Conservation (phyloP, 1,284 basidiomycete species). For the Ustilago sp. region DNA sequence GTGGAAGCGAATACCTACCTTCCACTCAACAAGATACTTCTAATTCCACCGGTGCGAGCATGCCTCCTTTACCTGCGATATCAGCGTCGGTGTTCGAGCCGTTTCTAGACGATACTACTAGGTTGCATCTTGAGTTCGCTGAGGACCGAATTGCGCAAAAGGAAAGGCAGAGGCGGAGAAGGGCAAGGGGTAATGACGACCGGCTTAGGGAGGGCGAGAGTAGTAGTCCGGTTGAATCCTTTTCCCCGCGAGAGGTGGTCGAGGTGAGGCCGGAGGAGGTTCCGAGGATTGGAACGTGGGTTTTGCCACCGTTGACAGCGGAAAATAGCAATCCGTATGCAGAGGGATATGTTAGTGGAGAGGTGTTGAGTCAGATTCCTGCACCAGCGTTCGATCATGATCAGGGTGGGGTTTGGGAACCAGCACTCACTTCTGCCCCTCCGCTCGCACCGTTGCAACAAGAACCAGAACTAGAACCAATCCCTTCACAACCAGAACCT, state of each 20-base stretch:
- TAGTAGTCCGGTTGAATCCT: conserved; percentile 42
- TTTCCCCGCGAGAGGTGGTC: conserved; percentile 22
- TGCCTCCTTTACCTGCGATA: conserved; percentile 29
- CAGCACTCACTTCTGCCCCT: conserved; percentile 4
- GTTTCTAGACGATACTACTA: conserved; percentile 42
- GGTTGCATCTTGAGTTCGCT: conserved; percentile 30
- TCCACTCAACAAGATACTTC: conserved; percentile 21
- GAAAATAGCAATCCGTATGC: conserved; percentile 32
- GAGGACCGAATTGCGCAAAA: conserved; percentile 12
- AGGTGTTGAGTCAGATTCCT: conserved; percentile 41
- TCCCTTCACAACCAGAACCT: conserved; percentile 23
- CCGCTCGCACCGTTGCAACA: background rate
- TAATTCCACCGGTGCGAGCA: background rate
- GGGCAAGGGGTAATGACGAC: background rate
- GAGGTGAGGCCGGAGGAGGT: conserved; percentile 20
- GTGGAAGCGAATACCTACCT: conserved; percentile 27
- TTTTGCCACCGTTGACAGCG: conserved; percentile 32
- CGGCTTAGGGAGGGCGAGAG: background rate
- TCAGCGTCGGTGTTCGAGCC: conserved; percentile 37
- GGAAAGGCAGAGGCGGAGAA: background rate
- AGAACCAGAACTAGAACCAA: conserved; percentile 12
- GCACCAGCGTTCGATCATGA: conserved; percentile 1
- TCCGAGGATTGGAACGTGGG: conserved; percentile 35
- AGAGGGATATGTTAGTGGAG: conserved; percentile 24
- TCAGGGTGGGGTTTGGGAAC: background rate